Base-by-base conservation (phyloP, 148 eudicot species). In the Mesembryanthemum crystallinum region DNA sequence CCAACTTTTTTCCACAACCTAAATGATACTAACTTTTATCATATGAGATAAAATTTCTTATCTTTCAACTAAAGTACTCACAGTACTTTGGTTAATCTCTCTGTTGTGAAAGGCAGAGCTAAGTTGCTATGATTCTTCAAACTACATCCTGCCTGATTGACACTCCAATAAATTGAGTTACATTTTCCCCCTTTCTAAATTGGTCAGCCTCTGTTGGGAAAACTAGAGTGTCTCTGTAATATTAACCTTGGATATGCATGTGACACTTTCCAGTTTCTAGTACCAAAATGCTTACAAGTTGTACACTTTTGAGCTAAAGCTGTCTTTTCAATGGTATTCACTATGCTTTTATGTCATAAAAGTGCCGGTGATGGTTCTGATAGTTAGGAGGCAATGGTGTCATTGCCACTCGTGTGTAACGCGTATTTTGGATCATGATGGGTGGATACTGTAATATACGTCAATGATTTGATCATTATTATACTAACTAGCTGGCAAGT, bases 381-480 rank as follows among this genome's bases (percentile, higher is more conserved):
- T 65, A 24, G 27, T 72, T 70, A 73, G 51, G 52, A 47, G 62
- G 57, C 71, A 51, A 32, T 42, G n/a, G 29, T 60, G 45, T 12
- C 71, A 17, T 32, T 45, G 25, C 73, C 74, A 54, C 55, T 80
- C 71, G 75, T 78, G 75, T 49, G 15, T 25, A 61, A 43, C 82
- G 73, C 63, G 25, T 54, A 66, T 24, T 39, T 54, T 27, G 73
- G 85, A 79, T 79, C 80, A 33, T 72, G 79, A 29, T 29, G 43
- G 69, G 24, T 30, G 63, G 15, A 15, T 49, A 45, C 45, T 72
- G 27, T 15, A 42, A 25, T 37, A 52, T 25, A 3, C 32, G 37
- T 37, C 8, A 63, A 61, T 29, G 28, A 17, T 63, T 23, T 76
- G 52, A 42, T 76, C 37, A 29, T n/a, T 29, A 37, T 25, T 64